Evolutionary conservation across 2,329 filamentous ascomycete species (phyloP), one percentile per base, ranked within the genome.

Genomic region (Colletotrichum sp.): DNA sequence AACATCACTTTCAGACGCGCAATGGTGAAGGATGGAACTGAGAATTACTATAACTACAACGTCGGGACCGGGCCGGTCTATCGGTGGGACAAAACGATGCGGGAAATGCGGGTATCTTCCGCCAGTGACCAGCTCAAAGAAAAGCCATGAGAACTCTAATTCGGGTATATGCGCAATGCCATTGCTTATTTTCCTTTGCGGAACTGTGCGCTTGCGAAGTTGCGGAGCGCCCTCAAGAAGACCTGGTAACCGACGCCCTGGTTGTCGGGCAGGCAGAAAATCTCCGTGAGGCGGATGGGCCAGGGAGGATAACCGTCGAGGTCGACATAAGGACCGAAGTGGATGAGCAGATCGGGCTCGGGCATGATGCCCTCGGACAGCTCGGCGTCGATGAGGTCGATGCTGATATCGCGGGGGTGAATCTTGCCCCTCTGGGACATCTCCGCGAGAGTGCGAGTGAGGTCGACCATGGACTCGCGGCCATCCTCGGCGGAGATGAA

Each of bases 241-340:
- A 98, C 94, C 82, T 98, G 96, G 84, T 99, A 99, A 60, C 96
- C 96, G 21, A 99, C 96, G 2, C 93, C 93, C 78, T 94, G 91
- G 83, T 95, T 95, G 82, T 96, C 94, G 72, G 90, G 90, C 15
- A 95, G 87, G 80, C 93, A 92, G 84, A 96, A 98, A 74, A 99
- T 98, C 88, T 99, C 97, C 0, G 96, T 98, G 82, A 99, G 87
- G 59, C 97, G 92, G 77, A 99, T 91, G 86, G 98, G 97, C 97
- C 97, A 99, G 1, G 97, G 97, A 12, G 97, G 97, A 83, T 99
- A 99, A 12, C 97, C 96, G 70, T 95, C 93, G 60, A 99, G 86
- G 83, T 96, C 93, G 70, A 99, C 92, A 66, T 93, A 92, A 6
- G 96, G 95, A 2, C 94, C 93, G 83, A 99, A 99, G 10, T 98